These are phyloP conservation scores for Phylloporus sp. DNA, from an alignment of 1,284 basidiomycete genomes.

Conservation along the genomic window DNA sequence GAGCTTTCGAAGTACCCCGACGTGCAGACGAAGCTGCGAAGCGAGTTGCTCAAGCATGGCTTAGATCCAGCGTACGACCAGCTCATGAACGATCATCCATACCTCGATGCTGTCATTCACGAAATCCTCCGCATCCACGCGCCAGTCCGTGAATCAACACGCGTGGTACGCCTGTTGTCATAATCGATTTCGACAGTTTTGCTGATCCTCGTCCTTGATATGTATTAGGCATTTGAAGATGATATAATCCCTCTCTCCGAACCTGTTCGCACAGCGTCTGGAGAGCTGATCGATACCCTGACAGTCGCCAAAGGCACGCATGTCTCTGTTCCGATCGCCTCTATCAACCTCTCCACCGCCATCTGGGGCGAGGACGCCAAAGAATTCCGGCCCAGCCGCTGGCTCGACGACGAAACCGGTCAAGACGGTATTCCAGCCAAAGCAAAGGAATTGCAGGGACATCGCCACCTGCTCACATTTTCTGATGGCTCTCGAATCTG, in stretches of 20 bases:
- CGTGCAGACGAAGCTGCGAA: slow-evolving; percentile 51
- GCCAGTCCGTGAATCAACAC: slow-evolving; percentile 14
- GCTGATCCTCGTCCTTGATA: background rate
- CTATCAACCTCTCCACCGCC: slow-evolving; percentile 55
- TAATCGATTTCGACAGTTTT: background rate
- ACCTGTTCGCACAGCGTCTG: slow-evolving; percentile 42
- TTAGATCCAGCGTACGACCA: slow-evolving; percentile 39
- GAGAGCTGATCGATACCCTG: slow-evolving; percentile 41
- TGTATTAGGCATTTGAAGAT: slow-evolving; percentile 53
- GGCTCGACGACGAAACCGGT: slow-evolving; percentile 35
- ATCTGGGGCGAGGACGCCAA: slow-evolving; percentile 54
- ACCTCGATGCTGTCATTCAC: slow-evolving; percentile 44
- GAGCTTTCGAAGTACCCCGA: slow-evolving; percentile 35
- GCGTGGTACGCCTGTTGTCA: slow-evolving; percentile 13
- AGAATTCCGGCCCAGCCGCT: slow-evolving; percentile 46
- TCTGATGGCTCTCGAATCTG: slow-evolving; percentile 50
- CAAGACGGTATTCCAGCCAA: slow-evolving; percentile 24
- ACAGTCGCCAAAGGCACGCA: slow-evolving; percentile 29
- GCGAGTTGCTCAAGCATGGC: slow-evolving; percentile 45
- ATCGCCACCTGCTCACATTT: slow-evolving; percentile 51
- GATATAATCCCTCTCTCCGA: slow-evolving; percentile 53
- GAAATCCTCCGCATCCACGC: slow-evolving; percentile 27
- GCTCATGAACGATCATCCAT: slow-evolving; percentile 35
- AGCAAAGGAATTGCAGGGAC: slow-evolving; percentile 48
- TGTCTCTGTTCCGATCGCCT: slow-evolving; percentile 49